Base-by-base conservation (phyloP, 192 early-diverging fungal species). In the Funneliformis geosporum region DNA sequence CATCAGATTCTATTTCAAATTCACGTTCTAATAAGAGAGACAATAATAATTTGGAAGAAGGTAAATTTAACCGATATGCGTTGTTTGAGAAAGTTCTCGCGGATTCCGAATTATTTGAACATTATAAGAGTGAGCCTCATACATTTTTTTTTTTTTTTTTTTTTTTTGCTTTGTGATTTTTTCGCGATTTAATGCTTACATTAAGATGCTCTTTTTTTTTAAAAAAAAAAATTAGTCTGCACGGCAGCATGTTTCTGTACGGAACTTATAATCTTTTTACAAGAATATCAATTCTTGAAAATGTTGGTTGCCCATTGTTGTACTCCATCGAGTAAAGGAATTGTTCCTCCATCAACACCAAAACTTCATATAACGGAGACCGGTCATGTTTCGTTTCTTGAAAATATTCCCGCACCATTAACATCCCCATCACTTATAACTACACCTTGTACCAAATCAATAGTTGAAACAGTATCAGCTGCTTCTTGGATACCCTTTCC, bases 221-320 rank as follows among this genome's bases (percentile, higher is more conserved):
- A n/a, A n/a, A n/a, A n/a, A n/a, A n/a, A n/a, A n/a, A n/a, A n/a
- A n/a, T 43, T 74, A 67, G 74, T 23, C 5, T 83, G 71, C 23
- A 27, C 75, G 2, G 82, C 80, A 1, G 75, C 80, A 33, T 81
- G 80, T 69, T 83, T 83, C n/a, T 81, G 82, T 46, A 71, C 82
- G 28, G 82, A 83, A 33, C 50, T 83, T 11, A 74, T 80, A 43
- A 6, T 80, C 39, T 83, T 83, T 60, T 38, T 83, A 9, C 71
- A 81, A 64, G 82, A 83, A 38, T 83, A 83, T 70, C 79, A 83
- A 60, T 67, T 60, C 25, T 42, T 83, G 50, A 83, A 83, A 78
- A 21, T 5, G 1, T 39, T 61, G 1, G 76, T 78, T 27, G 47
- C 38, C 11, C 64, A 68, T 47, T 50, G 14, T 78, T 78, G 76